Percentiles rank a stretch among this genome's conserved stretches.
These are phyloP conservation scores for Coemansia erecta DNA, from an alignment of 192 early-diverging fungal species.

Conservation along the genomic window DNA sequence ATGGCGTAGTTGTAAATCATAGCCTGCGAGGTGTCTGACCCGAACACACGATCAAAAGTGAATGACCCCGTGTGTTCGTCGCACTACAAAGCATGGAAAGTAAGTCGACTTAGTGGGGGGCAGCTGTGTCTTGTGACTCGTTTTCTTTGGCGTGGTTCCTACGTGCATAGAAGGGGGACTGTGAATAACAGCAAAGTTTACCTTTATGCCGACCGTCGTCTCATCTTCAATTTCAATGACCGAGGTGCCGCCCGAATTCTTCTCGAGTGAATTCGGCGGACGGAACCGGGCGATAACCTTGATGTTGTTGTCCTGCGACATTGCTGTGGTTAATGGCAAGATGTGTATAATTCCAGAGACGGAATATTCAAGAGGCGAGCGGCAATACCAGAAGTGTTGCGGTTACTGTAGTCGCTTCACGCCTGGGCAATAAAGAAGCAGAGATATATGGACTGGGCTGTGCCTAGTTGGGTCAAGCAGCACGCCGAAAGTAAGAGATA, in stretches of 20 bases:
- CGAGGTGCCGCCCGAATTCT: constrained; percentile 84
- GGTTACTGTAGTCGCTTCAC: too few relatives aligned
- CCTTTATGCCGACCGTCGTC: constrained; percentile 54
- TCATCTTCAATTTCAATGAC: constrained; percentile 74
- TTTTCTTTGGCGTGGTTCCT: constrained; percentile 8
- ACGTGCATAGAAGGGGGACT: neutral
- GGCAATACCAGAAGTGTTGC: too few relatives aligned
- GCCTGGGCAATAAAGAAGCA: too few relatives aligned
- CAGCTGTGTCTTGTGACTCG: neutral
- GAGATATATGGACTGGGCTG: too few relatives aligned
- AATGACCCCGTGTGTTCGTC: constrained; percentile 70
- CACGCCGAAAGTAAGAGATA: neutral
- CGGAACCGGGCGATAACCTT: constrained; percentile 97
- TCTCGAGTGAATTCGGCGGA: constrained; percentile 91
- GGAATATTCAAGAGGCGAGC: neutral
- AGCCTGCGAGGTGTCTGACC: constrained; percentile 76
- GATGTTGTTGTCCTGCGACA: constrained; percentile 81
- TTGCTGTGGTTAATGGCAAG: constrained; percentile 12
- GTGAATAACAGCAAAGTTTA: constrained; percentile 12
- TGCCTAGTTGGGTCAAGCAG: too few relatives aligned
- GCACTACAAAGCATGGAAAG: constrained; percentile 41
- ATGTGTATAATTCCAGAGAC: neutral
- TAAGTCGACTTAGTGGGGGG: neutral
- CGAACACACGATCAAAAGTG: constrained; percentile 92
- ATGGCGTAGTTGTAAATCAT: constrained; percentile 92